Base-by-base conservation (phyloP, 163 green algal species). In the Scenedesmus sp. region DNA sequence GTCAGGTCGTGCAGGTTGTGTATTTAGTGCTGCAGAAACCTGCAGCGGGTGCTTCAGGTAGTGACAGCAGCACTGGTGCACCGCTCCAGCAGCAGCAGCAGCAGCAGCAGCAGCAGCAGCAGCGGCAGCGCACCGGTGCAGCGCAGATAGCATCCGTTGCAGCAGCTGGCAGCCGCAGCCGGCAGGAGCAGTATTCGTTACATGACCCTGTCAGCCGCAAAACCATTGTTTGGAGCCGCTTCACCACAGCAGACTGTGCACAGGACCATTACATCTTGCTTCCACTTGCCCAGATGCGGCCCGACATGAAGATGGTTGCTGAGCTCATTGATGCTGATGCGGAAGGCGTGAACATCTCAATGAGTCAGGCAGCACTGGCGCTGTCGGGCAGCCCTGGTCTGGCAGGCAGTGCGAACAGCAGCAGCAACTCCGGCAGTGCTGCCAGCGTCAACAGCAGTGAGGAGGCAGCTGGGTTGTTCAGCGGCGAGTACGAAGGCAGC, bases 291-390 rank as follows among this genome's bases (percentile, higher is more conserved):
- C 88, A 92, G 65, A 44, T 92, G 81, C 53, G 22, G 33, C 30
- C 59, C 10, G 82, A 89, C 12, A 88, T 88, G 88, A 65, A 37
- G 33, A 92, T 92, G 88, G 24, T 89, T 46, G 72, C 88, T 2
- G 88, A 92, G 65, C 81, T 92, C 0, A 15, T 89, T 3, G 81
- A 92, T n/a, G 16, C 81, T 43, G 44, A 53, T 13, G 81, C 80
- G 9, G 30, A 59, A 15, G 88, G 81, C 30, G 88, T 92, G 10
- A 73, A 88, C 30, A 68, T 92, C 3, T 30, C 35, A 18, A 89
- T 92, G 81, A 92, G 81, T 13, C 44, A 76, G 43, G 81, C 81
- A 35, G 82, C 82, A 53, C 26, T 92, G 24, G 88, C 88, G 18
- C 26, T 85, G 24, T 46, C 46, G 9, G 49, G 84, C 26, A 43